Conservation (phyloP, 139 green algal species). For the Dunaliella primolecta region DNA sequence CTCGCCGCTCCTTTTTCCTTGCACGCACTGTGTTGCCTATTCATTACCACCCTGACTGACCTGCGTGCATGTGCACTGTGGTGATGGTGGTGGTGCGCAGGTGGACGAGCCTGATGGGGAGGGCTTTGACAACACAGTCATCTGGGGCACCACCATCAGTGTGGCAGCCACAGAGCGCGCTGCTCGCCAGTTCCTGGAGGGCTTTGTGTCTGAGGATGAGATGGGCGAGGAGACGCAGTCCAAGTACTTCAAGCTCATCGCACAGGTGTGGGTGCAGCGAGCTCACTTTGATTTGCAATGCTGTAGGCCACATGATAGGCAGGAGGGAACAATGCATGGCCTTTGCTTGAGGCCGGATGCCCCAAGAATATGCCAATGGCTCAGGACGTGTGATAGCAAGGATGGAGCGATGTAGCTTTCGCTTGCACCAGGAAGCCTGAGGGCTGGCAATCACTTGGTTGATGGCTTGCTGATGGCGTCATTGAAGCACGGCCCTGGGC, state of each 20-base stretch:
- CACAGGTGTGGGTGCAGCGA: conserved; percentile 34
- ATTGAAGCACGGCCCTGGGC: too few relatives aligned
- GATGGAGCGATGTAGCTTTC: not conserved
- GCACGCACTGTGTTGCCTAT: not conserved
- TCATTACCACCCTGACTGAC: too few relatives aligned
- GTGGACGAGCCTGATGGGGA: not conserved
- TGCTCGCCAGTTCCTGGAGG: conserved; percentile 71
- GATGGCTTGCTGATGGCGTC: not conserved
- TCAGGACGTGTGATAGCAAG: not conserved
- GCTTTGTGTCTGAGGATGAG: conserved; percentile 6
- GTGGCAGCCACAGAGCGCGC: conserved; percentile 37
- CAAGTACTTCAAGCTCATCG: conserved; percentile 50
- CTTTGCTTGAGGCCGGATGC: not conserved
- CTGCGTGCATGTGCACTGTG: too few relatives aligned
- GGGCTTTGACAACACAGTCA: conserved; percentile 55
- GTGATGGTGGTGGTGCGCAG: too few relatives aligned
- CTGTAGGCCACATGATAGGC: conserved; percentile 7
- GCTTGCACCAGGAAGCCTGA: not conserved
- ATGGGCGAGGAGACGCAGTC: conserved; percentile 46
- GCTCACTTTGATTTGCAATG: not conserved
- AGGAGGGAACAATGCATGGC: not conserved
- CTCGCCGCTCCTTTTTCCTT: too few relatives aligned
- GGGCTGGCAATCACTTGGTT: not conserved
- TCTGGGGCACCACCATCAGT: conserved; percentile 89
- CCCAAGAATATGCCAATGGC: not conserved